Base-by-base conservation (phyloP, 805 yeast species). In the Candida suzukii region DNA sequence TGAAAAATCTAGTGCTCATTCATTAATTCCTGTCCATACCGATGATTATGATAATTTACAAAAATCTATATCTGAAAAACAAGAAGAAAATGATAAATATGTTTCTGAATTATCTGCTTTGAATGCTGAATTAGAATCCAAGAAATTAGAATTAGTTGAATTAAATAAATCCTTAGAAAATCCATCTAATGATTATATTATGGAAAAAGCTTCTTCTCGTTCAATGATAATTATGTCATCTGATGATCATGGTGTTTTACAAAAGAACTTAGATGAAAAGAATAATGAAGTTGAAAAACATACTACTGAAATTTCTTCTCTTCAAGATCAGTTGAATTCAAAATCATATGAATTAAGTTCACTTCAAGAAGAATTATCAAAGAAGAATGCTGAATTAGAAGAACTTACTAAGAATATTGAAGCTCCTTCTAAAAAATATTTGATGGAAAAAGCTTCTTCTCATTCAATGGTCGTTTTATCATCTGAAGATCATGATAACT, bases 391-490 rank as follows among this genome's bases (percentile, higher is more conserved):
- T 4, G 28, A 34, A 13, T 31, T 42, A 13, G 35, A 20, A 9
- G 32, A 24, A 4, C 18, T 18, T 14, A 28, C 27, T 5, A 8
- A 12, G 10, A 13, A 21, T 7, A 11, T 28, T 11, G 33, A 42
- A 27, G 4, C 37, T 13, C 44, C 48, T 20, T n/a, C 35, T 12
- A 21, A 9, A 14, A 44, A 43, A 13, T 38, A 45, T 35, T 40
- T 58, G 28, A 42, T 41, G 26, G 43, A 47, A 35, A 44, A 39
- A 35, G 69, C 70, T 0, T 35, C 42, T 16, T 60, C 54, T 10
- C 45, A 53, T 34, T 69, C 64, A 2, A 50, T 64, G 32, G 53
- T 58, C 16, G 54, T 67, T 20, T 10, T 49, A 10, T 40, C 50
- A 16, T 11, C 11, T n/a, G 18, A 22, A 14, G 46, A 37, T 10